Evolutionary conservation across 1,284 basidiomycete genomes (phyloP).

Genomic region (Trametes versicolor): DNA sequence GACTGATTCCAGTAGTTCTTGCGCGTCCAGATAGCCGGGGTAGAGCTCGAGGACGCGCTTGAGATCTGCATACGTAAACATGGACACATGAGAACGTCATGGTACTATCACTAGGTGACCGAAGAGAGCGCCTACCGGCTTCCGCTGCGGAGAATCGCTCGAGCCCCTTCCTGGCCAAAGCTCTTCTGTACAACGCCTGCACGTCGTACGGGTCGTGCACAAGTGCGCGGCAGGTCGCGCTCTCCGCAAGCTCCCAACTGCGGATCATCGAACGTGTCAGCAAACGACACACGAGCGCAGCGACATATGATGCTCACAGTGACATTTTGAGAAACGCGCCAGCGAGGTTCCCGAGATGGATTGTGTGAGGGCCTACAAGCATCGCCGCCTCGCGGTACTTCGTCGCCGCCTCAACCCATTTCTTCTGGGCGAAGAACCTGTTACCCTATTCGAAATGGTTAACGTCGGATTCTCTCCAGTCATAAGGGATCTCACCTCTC

Average conservation of each 20-base stretch:
- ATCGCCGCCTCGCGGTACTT: constrained; percentile 39
- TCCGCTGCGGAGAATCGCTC: constrained; percentile 48
- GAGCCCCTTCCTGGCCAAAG: constrained; percentile 51
- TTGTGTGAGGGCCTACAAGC: constrained; percentile 37
- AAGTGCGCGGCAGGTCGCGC: constrained; percentile 52
- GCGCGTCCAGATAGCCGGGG: constrained; percentile 43
- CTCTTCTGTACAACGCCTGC: constrained; percentile 56
- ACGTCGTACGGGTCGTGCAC: constrained; percentile 51
- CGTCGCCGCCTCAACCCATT: constrained; percentile 36
- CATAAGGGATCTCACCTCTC: constrained; percentile 12
- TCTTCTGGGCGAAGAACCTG: constrained; percentile 29
- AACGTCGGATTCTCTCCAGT: too few species aligned
- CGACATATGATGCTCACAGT: constrained; percentile 41
- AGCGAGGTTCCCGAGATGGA: constrained; percentile 53
- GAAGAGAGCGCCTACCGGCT: constrained; percentile 43
- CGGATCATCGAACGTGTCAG: not conserved
- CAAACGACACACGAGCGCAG: not conserved
- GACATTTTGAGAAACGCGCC: constrained; percentile 51
- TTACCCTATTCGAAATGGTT: constrained; percentile 32
- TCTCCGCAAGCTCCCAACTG: constrained; percentile 56
- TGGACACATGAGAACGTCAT: not conserved
- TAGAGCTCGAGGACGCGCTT: constrained; percentile 48
- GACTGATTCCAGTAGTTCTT: constrained; percentile 40
- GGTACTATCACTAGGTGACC: too few species aligned
- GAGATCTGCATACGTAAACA: constrained; percentile 45